Percentiles rank a stretch among this genome's conserved stretches.
phyloP scores from a whole-genome alignment of 129 eudicot species.

The Chrysanthemum lavandulifolium region DNA sequence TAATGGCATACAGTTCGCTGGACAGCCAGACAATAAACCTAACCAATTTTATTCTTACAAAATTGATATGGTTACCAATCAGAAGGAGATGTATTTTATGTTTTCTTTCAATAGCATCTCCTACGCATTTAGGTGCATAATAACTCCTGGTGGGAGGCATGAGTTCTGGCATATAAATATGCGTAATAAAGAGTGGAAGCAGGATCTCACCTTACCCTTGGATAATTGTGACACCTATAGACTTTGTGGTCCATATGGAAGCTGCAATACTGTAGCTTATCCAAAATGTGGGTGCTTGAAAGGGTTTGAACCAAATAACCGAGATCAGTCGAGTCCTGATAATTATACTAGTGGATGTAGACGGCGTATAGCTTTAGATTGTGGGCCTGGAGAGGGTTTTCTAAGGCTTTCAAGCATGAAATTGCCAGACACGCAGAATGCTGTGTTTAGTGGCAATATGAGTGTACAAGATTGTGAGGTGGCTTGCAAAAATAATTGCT shows the following conservation, averaged over 20 bases:
- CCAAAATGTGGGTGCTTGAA: not conserved
- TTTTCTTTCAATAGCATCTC: conserved; percentile 1
- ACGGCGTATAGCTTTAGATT: not conserved
- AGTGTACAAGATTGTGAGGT: too few relatives aligned
- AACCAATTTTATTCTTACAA: conserved; percentile 17
- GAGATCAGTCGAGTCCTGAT: not conserved
- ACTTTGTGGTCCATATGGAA: conserved; percentile 34
- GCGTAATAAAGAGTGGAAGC: not conserved
- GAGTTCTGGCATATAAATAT: not conserved
- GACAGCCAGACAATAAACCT: not conserved
- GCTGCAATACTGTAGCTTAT: conserved; percentile 16
- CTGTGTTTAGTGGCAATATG: too few relatives aligned
- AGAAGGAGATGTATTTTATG: conserved; percentile 28
- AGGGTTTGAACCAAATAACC: not conserved
- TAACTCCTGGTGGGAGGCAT: not conserved
- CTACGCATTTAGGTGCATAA: not conserved
- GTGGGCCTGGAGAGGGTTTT: too few relatives aligned
- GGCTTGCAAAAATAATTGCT: too few relatives aligned
- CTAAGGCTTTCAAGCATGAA: too few relatives aligned
- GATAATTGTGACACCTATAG: conserved; percentile 24
- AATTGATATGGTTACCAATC: conserved; percentile 3
- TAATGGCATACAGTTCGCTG: not conserved
- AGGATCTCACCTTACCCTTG: not conserved
- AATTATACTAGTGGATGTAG: not conserved
- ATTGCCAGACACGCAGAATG: too few relatives aligned